Evolutionary conservation across 2,329 filamentous ascomycete species (phyloP).

Genomic region (Monosporascus ibericus): DNA sequence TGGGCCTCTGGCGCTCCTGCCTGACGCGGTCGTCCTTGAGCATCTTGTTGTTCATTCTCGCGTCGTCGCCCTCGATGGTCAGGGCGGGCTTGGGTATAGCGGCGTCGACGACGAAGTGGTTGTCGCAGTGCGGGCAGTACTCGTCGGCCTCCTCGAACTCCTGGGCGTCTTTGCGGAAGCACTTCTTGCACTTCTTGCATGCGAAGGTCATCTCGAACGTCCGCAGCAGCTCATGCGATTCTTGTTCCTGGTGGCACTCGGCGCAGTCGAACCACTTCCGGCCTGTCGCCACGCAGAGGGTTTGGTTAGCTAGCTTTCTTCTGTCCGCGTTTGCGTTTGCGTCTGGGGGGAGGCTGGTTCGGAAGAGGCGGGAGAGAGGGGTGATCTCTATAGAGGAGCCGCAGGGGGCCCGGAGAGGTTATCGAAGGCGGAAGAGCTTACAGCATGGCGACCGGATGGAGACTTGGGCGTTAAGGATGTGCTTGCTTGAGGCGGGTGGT

Average conservation of each 20-base stretch:
- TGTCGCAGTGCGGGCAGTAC: conserved; percentile 98
- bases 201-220: conserved; percentile 85
- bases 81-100: conserved; percentile 75
- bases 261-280: conserved; percentile 98
- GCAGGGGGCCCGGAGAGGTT: background rate
- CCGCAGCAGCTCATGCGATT: conserved; percentile 71
- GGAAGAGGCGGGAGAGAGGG: background rate
- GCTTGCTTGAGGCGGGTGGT: conserved; percentile 55
- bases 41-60: conserved; percentile 80
- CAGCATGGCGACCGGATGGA: conserved; percentile 94
- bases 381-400: no score
- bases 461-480: conserved; percentile 96
- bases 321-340: no score
- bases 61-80: conserved; percentile 87
- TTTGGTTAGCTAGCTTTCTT: no score
- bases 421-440: conserved; percentile 35
- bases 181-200: conserved; percentile 99
- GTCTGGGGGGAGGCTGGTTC: background rate
- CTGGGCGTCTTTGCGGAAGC: conserved; percentile 86
- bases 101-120: conserved; percentile 93
- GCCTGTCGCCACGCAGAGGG: conserved; percentile 41
- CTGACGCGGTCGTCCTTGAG: conserved; percentile 81
- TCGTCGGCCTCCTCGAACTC: conserved; percentile 97
- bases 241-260: conserved; percentile 82
- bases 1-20: conserved; percentile 52